Conservation (phyloP, 345 rosid species). For the Gynandropsis gynandra region DNA sequence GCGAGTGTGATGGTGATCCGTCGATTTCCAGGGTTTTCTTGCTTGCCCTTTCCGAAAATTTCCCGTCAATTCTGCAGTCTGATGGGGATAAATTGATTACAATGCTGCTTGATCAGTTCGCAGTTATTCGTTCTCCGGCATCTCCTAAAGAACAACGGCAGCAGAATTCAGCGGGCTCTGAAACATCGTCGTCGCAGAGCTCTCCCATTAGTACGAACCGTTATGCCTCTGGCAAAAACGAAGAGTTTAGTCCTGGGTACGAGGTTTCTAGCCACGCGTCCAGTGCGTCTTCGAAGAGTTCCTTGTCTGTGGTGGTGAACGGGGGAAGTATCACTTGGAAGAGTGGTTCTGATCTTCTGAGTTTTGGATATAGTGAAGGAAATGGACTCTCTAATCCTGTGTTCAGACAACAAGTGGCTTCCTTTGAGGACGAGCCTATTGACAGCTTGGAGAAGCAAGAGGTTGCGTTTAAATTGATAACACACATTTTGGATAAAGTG, state of each 20-base stretch:
- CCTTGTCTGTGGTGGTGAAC: conserved; percentile 35
- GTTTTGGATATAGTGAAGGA: conserved; percentile 43
- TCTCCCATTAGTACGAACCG: conserved; percentile 53
- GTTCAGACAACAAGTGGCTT: conserved; percentile 54
- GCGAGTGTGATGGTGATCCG: conserved; percentile 31
- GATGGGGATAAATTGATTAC: conserved; percentile 67
- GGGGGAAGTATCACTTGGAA: conserved; percentile 54
- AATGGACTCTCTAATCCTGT: conserved; percentile 43
- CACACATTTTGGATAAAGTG: conserved; percentile 59
- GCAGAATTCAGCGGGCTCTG: conserved; percentile 37
- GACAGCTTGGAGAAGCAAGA: conserved; percentile 92
- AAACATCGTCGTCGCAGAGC: conserved; percentile 56
- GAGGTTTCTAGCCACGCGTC: conserved; percentile 40
- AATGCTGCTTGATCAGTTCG: conserved; percentile 61
- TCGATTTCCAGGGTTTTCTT: conserved; percentile 54
- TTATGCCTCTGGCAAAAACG: conserved; percentile 30
- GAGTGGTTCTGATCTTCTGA: conserved; percentile 46
- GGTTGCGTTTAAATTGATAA: conserved; percentile 72
- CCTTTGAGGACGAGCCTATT: conserved; percentile 75
- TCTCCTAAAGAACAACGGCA: conserved; percentile 41
- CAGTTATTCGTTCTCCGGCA: conserved; percentile 29
- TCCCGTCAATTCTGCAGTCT: conserved; percentile 51
- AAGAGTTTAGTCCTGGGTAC: conserved; percentile 47
- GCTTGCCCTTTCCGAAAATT: conserved; percentile 60
- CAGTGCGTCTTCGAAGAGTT: conserved; percentile 36